phyloP scores from a whole-genome alignment of 2,329 filamentous ascomycete species.

The Paraconiothyrium sp. region DNA sequence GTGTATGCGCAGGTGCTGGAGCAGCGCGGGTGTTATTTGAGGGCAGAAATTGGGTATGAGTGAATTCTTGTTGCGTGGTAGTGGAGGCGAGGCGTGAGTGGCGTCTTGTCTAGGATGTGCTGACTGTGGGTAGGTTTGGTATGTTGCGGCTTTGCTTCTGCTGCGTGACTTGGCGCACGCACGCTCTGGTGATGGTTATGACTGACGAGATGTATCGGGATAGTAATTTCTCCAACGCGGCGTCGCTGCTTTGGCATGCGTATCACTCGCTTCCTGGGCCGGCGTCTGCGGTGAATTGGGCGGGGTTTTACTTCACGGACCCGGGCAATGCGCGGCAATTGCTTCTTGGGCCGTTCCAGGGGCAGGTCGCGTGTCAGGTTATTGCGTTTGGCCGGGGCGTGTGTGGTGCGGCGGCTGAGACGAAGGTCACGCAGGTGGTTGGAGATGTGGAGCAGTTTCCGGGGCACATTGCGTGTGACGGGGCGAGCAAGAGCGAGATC shows the following conservation, averaged over 20 bases:
- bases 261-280: conserved; percentile 76
- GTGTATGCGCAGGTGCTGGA: conserved; percentile 78
- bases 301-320: conserved; percentile 64
- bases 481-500: conserved; percentile 79
- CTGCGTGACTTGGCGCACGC: background rate
- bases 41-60: conserved; percentile 78
- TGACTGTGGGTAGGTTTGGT: conserved; percentile 28
- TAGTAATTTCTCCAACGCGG: conserved; percentile 75
- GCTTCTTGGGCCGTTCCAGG: conserved; percentile 82
- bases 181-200: background rate
- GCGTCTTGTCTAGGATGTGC: too few relatives aligned
- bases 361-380: conserved; percentile 79
- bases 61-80: background rate
- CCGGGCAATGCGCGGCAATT: conserved; percentile 61
- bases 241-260: conserved; percentile 81
- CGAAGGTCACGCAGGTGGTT: conserved; percentile 69
- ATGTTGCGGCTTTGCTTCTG: conserved; percentile 7
- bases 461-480: conserved; percentile 84
- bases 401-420: conserved; percentile 74
- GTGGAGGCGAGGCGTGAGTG: too few relatives aligned
- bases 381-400: conserved; percentile 79
- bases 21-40: conserved; percentile 75
- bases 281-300: conserved; percentile 78
- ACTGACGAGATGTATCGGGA: background rate
- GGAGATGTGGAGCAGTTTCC: conserved; percentile 77